These are phyloP conservation scores for Brasilioporus rufonigricans DNA, from an alignment of 768 basidiomycete species.

Conservation along the genomic window DNA sequence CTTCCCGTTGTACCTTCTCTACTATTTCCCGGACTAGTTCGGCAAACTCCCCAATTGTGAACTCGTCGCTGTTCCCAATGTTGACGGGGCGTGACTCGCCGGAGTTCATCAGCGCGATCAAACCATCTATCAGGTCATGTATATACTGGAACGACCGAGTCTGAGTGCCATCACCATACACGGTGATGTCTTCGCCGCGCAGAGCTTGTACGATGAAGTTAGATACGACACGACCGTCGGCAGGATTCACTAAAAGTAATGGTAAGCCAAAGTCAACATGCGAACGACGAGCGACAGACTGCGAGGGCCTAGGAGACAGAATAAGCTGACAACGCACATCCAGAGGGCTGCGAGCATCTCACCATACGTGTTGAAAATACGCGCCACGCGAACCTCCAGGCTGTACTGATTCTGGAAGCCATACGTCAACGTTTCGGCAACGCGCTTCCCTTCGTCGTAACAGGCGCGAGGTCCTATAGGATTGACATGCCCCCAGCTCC, in stretches of 20 bases:
- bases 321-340: background rate
- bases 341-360: constrained; percentile 5
- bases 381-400: constrained; percentile 94
- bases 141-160: constrained; percentile 98
- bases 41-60: constrained; percentile 93
- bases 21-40: constrained; percentile 90
- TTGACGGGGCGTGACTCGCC: constrained; percentile 92
- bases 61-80: constrained; percentile 94
- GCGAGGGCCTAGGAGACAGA: constrained; percentile 45
- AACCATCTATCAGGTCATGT: constrained; percentile 94
- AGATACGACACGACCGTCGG: constrained; percentile 96
- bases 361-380: constrained; percentile 98
- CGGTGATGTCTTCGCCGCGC: constrained; percentile 94
- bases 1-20: constrained; percentile 86
- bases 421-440: constrained; percentile 96
- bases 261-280: constrained; percentile 22
- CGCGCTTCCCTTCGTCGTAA: constrained; percentile 99
- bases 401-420: constrained; percentile 93
- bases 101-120: constrained; percentile 95
- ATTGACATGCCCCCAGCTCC: constrained; percentile 97
- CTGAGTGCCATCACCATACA: constrained; percentile 91
- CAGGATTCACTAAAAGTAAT: constrained; percentile 75
- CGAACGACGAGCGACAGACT: constrained; percentile 49
- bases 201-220: constrained; percentile 99
- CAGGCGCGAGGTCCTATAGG: constrained; percentile 98